Base-by-base conservation (phyloP, 2,329 filamentous ascomycete species). In the Beauveria pseudobassiana region DNA sequence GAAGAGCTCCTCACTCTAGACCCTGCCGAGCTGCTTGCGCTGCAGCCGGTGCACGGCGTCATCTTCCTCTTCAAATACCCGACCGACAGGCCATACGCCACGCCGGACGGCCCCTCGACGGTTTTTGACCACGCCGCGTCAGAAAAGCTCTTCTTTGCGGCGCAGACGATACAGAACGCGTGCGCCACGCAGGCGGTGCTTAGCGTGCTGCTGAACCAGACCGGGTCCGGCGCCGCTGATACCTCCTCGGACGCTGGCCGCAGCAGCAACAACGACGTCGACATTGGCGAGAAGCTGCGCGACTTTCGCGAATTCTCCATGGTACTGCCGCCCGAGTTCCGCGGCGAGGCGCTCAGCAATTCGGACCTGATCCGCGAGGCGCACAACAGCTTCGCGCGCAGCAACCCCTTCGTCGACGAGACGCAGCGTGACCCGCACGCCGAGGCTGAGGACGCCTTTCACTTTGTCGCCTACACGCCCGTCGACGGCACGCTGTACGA, bases 11-110 rank as follows among this genome's bases (percentile, higher is more conserved):
- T 97, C 63, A 89, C 90, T 1, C 87, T 99, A 66, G 93, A 98
- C 68, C 80, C 91, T 7, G 85, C 90, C 58, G 83, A 84, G 62
- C 82, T 96, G 14, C 82, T 84, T 49, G 78, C 87, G 66, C 83
- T 92, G 40, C 87, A 88, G 68, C 89, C 90, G 20, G 82, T 96
- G 59, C 96, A 96, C 78, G 95, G 95, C 70, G 91, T 99, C 67
- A 97, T 99, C 71, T 99, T 99, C 77, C 90, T 99, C 74, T 99
- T 99, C 87, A 98, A 97, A 78, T 99, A 90, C 77, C 75, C 85
- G 56, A 92, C 86, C 64, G 87, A 89, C 72, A 83, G 75, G 64
- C 83, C 80, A 68, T 88, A 80, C 78, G 85, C 78, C 43, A 75
- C 75, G 64, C 77, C 82, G 48, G 81, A 85, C 62, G 82, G 82